Evolutionary conservation across 2,329 filamentous ascomycete genomes (phyloP).

Genomic region (Cordyceps sp.): DNA sequence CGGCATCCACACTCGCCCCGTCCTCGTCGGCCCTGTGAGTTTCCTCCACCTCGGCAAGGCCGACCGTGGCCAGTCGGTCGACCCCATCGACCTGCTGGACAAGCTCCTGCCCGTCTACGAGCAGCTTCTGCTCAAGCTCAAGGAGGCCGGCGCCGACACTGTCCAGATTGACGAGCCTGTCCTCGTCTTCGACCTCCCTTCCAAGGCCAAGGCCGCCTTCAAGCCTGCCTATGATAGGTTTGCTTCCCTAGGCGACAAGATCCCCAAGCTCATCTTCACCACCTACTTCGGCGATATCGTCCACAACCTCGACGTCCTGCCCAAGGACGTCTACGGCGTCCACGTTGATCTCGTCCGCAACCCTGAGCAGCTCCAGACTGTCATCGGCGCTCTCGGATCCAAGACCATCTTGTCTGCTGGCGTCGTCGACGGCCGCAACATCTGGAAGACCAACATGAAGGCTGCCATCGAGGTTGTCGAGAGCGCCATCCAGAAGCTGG

Average conservation of each 20-base stretch:
- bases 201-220: conserved; percentile 90
- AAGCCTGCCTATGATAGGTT: conserved; percentile 95
- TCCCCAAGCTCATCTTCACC: conserved; percentile 77
- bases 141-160: conserved; percentile 86
- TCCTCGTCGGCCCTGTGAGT: conserved; percentile 87
- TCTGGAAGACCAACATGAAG: conserved; percentile 99
- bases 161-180: conserved; percentile 98
- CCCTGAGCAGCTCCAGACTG: conserved; percentile 87
- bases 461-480: conserved; percentile 82
- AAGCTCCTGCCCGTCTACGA: conserved; percentile 92
- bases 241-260: conserved; percentile 54
- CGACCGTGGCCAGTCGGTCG: conserved; percentile 82
- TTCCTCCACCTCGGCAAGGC: conserved; percentile 98
- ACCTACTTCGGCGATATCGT: conserved; percentile 99
- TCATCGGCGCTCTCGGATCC: conserved; percentile 66
- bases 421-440: conserved; percentile 98
- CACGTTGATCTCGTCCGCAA: conserved; percentile 96
- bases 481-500: conserved; percentile 80
- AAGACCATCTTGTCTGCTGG: conserved; percentile 85
- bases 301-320: conserved; percentile 89
- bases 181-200: conserved; percentile 82
- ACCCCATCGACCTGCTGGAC: conserved; percentile 85
- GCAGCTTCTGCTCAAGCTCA: conserved; percentile 82
- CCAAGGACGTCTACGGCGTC: conserved; percentile 65
- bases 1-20: conserved; percentile 81